Evolutionary conservation across 176 grass and related monocot genomes (phyloP).

Genomic region (Bonia amplexicaulis): DNA sequence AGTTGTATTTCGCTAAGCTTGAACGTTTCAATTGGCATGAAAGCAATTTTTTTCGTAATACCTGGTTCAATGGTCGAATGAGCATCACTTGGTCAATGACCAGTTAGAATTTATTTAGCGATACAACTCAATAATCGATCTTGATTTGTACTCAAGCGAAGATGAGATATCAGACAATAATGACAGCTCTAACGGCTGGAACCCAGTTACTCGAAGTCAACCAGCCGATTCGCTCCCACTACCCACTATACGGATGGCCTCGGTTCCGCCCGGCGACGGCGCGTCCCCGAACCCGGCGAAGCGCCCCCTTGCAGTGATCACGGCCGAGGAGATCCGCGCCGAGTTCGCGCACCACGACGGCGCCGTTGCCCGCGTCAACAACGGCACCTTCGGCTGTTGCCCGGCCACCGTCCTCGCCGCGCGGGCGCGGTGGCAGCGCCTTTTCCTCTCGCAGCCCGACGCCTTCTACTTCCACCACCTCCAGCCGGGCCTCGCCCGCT

Average conservation of each 20-base stretch:
- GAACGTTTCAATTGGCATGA: too few relatives aligned
- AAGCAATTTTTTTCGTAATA: too few relatives aligned
- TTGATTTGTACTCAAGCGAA: too few relatives aligned
- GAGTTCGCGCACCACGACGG: slow-evolving; percentile 74
- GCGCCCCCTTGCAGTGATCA: slow-evolving; percentile 7
- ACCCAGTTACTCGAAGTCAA: too few relatives aligned
- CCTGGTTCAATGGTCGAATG: too few relatives aligned
- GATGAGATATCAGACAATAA: too few relatives aligned
- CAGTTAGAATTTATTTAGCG: too few relatives aligned
- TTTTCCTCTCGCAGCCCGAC: slow-evolving; percentile 64
- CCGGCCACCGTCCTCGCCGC: slow-evolving; percentile 44
- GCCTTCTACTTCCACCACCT: slow-evolving; percentile 64
- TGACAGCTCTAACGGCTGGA: too few relatives aligned
- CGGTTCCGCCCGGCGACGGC: background rate
- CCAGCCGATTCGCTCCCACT: too few relatives aligned
- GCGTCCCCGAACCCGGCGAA: slow-evolving; percentile 6
- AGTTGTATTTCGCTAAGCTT: too few relatives aligned
- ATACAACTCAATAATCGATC: too few relatives aligned
- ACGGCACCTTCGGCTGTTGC: slow-evolving; percentile 71
- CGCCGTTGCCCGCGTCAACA: slow-evolving; percentile 55
- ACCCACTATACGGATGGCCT: background rate
- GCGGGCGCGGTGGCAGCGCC: slow-evolving; percentile 44
- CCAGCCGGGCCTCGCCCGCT: slow-evolving; percentile 47
- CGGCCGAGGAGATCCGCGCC: slow-evolving; percentile 17
- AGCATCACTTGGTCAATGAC: too few relatives aligned